Evolutionary conservation across 1,284 basidiomycete species (phyloP).

Genomic region (Leccinum pachyderme): DNA sequence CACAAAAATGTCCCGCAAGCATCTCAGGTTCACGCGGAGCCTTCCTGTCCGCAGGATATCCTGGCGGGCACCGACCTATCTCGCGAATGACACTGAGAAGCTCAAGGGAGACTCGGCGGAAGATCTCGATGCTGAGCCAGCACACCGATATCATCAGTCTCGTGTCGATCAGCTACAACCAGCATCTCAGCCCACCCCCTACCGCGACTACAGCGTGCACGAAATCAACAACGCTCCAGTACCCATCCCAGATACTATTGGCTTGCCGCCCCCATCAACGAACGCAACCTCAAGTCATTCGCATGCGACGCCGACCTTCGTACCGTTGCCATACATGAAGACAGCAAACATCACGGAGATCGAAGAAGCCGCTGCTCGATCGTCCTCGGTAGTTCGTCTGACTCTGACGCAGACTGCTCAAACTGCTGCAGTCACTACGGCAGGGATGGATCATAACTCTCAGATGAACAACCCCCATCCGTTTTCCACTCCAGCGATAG

Average conservation of each 20-base stretch:
- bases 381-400: conserved; percentile 11
- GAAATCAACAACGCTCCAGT: conserved; percentile 50
- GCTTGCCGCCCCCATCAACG: conserved; percentile 26
- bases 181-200: conserved; percentile 9
- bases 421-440: conserved; percentile 9
- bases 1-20: conserved; percentile 18
- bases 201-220: conserved; percentile 30
- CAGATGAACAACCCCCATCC: conserved; percentile 14
- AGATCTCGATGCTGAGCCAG: conserved; percentile 2
- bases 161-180: conserved; percentile 10
- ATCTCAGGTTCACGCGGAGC: conserved; percentile 12
- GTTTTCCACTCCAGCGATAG: conserved; percentile 42
- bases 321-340: conserved; percentile 31
- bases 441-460: not conserved
- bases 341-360: conserved; percentile 28
- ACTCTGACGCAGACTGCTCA: conserved; percentile 6
- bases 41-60: conserved; percentile 12
- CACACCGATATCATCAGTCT: conserved; percentile 2
- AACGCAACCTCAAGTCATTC: conserved; percentile 8
- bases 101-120: conserved; percentile 8
- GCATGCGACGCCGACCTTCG: conserved; percentile 23
- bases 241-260: conserved; percentile 53
- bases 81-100: conserved; percentile 26
- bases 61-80: conserved; percentile 10
- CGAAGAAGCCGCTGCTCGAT: conserved; percentile 15